Percentiles rank a stretch among this genome's conserved stretches.
phyloP scores from a whole-genome alignment of 352 stramenopile species.

The Pythium periplocum region DNA sequence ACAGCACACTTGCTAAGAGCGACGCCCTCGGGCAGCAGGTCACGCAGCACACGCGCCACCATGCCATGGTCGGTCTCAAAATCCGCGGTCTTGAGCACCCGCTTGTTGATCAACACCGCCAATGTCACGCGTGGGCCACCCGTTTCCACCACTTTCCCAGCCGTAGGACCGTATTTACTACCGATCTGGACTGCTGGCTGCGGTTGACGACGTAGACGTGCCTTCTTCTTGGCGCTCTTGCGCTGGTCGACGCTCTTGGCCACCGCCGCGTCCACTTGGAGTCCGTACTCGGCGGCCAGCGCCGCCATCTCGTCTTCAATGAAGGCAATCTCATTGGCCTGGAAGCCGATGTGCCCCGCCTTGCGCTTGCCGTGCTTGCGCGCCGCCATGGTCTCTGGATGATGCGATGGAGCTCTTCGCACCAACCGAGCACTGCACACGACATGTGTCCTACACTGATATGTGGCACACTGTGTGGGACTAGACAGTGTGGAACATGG shows the following conservation, averaged over 20 bases:
- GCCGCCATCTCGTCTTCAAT: slow-evolving; percentile 85
- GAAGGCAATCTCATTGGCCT: slow-evolving; percentile 71
- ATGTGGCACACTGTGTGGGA: too few species aligned
- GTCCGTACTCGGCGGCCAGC: slow-evolving; percentile 71
- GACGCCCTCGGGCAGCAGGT: slow-evolving; percentile 52
- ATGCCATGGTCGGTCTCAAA: slow-evolving; percentile 28
- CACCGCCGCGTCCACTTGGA: slow-evolving; percentile 65
- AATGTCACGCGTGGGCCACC: slow-evolving; percentile 6
- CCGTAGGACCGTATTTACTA: slow-evolving; percentile 10
- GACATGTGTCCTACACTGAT: not conserved
- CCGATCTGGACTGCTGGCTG: not conserved
- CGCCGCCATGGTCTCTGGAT: not conserved
- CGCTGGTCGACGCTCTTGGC: slow-evolving; percentile 50
- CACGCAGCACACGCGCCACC: slow-evolving; percentile 30
- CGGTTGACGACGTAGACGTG: slow-evolving; percentile 33
- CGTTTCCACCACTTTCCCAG: not conserved
- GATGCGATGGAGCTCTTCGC: not conserved
- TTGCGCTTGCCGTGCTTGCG: slow-evolving; percentile 50
- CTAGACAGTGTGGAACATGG: too few species aligned
- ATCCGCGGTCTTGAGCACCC: slow-evolving; percentile 14
- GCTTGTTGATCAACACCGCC: slow-evolving; percentile 14
- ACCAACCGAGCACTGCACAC: slow-evolving; percentile 10
- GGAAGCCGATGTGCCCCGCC: slow-evolving; percentile 65
- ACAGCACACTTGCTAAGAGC: slow-evolving; percentile 47
- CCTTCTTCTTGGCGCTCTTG: slow-evolving; percentile 43